phyloP scores from a whole-genome alignment of 306 rosid genomes.

The Rosa rugosa region DNA sequence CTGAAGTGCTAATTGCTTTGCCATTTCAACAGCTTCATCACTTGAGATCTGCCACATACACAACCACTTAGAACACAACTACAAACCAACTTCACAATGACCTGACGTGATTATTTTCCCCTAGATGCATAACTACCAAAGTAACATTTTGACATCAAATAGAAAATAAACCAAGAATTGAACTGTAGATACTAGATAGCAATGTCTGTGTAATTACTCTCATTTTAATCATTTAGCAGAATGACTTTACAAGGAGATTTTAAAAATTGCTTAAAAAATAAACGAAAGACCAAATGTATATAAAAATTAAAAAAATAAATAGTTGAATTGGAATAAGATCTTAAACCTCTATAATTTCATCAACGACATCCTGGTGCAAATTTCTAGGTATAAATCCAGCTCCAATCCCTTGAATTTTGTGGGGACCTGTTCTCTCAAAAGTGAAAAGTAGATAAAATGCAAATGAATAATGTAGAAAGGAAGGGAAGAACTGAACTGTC shows the following conservation, averaged over 20 bases:
- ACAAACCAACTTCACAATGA: background rate
- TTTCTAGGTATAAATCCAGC: constrained; percentile 98
- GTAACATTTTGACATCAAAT: constrained; percentile 1
- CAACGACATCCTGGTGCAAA: constrained; percentile 78
- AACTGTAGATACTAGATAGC: background rate
- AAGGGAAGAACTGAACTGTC: constrained; percentile 6
- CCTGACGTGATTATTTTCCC: background rate
- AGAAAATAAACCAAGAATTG: constrained; percentile 16
- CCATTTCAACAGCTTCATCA: constrained; percentile 86
- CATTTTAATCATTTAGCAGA: constrained; percentile 11
- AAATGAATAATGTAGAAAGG: constrained; percentile 5
- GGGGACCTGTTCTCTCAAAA: constrained; percentile 72
- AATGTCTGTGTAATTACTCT: constrained; percentile 13
- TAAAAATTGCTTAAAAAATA: background rate
- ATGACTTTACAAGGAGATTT: constrained; percentile 9
- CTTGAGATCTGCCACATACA: constrained; percentile 75
- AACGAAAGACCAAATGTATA: constrained; percentile 4
- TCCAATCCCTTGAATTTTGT: constrained; percentile 99
- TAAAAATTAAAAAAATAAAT: background rate
- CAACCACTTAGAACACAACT: constrained; percentile 23
- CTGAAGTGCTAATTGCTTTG: constrained; percentile 92
- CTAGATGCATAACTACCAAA: constrained; percentile 1
- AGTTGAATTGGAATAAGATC: background rate
- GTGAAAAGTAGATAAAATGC: constrained; percentile 18
- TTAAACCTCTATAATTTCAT: constrained; percentile 82